A percentile compares a stretch with the other conserved stretches of the same genome.
phyloP scores from a whole-genome alignment of 352 stramenopile genomes.

The Phytopythium mirpurense region DNA sequence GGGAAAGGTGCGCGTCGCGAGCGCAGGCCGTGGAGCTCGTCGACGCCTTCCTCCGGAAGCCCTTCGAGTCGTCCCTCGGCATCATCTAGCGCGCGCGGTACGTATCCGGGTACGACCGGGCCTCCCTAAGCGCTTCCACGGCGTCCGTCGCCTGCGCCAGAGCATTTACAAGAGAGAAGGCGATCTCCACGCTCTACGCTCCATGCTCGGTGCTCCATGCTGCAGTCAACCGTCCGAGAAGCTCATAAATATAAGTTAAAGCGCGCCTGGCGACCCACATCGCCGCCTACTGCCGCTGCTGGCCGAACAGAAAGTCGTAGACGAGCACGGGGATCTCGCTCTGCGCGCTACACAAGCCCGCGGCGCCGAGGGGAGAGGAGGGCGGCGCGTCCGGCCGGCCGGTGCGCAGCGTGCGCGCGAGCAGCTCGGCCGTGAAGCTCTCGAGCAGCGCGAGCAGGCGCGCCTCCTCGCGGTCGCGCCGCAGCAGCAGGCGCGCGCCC shows the following conservation, averaged over 20 bases:
- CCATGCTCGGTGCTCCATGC: too few relatives aligned
- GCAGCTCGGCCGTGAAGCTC: slow-evolving; percentile 18
- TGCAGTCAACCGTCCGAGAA: too few relatives aligned
- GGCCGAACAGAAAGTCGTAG: slow-evolving; percentile 22
- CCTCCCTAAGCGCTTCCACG: too few relatives aligned
- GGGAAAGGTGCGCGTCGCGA: slow-evolving; percentile 11
- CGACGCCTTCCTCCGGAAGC: slow-evolving; percentile 22
- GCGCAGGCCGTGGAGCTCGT: slow-evolving; percentile 14
- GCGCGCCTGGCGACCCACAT: too few relatives aligned
- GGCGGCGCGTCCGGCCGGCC: slow-evolving; percentile 3
- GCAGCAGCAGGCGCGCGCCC: slow-evolving; percentile 2
- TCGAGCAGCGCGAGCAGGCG: slow-evolving; percentile 11
- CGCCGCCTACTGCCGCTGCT: background rate
- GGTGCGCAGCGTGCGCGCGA: slow-evolving; percentile 19
- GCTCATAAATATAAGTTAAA: slow-evolving; percentile 2
- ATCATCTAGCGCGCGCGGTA: slow-evolving; percentile 25
- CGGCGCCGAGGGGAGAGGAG: background rate
- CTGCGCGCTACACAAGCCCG: slow-evolving; percentile 17
- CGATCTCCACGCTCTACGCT: too few relatives aligned
- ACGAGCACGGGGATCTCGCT: slow-evolving; percentile 22
- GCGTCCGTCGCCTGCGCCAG: too few relatives aligned
- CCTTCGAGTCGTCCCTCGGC: slow-evolving; percentile 19
- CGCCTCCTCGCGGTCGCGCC: slow-evolving; percentile 6
- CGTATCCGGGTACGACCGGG: too few relatives aligned
- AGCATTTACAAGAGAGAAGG: too few relatives aligned